Base-by-base conservation (phyloP, 2,329 filamentous ascomycete species). In the Mollisia scopiformis region DNA sequence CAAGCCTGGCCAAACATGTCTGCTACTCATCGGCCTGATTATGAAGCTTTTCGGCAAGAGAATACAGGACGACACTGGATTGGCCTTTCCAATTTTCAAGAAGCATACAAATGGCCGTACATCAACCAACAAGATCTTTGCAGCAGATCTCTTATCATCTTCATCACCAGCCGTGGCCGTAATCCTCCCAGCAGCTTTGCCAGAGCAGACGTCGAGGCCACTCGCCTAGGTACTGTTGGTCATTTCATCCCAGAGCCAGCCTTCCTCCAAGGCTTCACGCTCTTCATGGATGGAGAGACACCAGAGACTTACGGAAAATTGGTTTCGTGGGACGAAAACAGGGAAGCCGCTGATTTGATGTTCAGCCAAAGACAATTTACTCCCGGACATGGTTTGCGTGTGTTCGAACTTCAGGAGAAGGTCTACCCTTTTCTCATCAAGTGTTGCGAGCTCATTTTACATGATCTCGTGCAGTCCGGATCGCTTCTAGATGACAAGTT, bases 91-190 rank as follows among this genome's bases (percentile, higher is more conserved):
- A 63, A 68, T 19, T 66, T 72, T 14, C 63, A 57, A 6, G 74
- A 77, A 5, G 54, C 71, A 7, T 84, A 73, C 60, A 70, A 82
- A 46, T 85, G 78, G 76, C 84, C 84, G 0, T 75, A 80, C 41
- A 79, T 87, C 68, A 88, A 87, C 64, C 75, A 82, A 43, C 80
- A 87, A 55, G 84, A 87, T 64, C 73, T 88, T 0, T 55, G 67
- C 0, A 68, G 76, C 0, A 80, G 77, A 50, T 62, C 72, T 0
- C 65, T 88, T 10, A 74, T 77, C 0, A 68, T 87, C 5, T 73
- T 87, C 21, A 69, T 88, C 14, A 82, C 84, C 58, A 70, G 82
- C 0, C 77, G 84, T 3, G 83, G 75, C 5, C 77, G 80, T 0
- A 67, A 83, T 56, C 63, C 67, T 0, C 84, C 84, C 0, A 69